Evolutionary conservation across 176 grass and related monocot genomes (phyloP).

Genomic region (Neostapfia colusana): DNA sequence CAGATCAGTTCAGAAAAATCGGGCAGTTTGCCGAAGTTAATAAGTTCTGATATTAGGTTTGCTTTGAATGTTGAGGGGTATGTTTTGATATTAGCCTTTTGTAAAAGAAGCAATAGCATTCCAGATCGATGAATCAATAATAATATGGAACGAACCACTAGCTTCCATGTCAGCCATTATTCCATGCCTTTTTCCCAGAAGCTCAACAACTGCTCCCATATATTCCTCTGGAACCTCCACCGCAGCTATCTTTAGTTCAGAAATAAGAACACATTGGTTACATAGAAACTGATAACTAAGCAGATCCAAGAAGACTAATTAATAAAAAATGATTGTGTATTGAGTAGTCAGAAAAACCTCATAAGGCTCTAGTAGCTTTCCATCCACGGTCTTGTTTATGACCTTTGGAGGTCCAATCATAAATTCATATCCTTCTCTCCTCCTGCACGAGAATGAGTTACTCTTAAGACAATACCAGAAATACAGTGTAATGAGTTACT

Average conservation of each 20-base stretch:
- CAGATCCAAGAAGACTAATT: too few relatives aligned
- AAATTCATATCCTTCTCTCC: conserved; percentile 98
- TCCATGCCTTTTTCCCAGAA: conserved; percentile 91
- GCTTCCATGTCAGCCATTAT: conserved; percentile 95
- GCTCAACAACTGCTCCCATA: conserved; percentile 88
- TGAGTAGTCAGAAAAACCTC: too few relatives aligned
- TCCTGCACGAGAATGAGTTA: conserved; percentile 53
- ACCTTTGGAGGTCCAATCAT: conserved; percentile 98
- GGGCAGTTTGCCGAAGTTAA: too few relatives aligned
- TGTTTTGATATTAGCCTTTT: neutral
- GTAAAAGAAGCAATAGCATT: neutral
- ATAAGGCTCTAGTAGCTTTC: too few relatives aligned
- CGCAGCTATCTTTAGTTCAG: conserved; percentile 74
- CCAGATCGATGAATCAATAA: conserved; percentile 13
- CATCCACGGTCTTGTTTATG: too few relatives aligned
- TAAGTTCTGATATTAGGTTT: too few relatives aligned
- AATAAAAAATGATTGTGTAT: too few relatives aligned
- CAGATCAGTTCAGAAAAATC: too few relatives aligned
- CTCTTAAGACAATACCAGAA: conserved; percentile 27
- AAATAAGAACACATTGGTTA: conserved; percentile 37
- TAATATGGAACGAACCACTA: conserved; percentile 50
- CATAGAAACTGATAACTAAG: too few relatives aligned
- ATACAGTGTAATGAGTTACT: conserved; percentile 14
- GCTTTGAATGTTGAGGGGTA: too few relatives aligned
- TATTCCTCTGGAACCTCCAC: conserved; percentile 92